Conservation (phyloP, 1,139 yeast genomes). For the Tardiomyces digboiensis region DNA sequence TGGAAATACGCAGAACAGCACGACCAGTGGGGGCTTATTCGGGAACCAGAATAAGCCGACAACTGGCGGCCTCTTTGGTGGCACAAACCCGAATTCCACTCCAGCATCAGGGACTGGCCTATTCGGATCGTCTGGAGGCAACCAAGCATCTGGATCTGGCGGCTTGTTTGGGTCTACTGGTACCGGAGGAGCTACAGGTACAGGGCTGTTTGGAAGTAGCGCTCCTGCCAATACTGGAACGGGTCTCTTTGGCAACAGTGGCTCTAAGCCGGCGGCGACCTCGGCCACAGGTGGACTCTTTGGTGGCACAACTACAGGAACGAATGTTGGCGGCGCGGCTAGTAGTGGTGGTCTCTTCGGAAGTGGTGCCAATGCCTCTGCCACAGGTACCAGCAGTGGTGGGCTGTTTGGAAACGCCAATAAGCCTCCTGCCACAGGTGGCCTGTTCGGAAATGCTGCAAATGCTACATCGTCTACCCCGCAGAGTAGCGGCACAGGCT, state of each 20-base stretch:
- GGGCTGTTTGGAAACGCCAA: slow-evolving; percentile 11
- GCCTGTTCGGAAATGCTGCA: slow-evolving; percentile 16
- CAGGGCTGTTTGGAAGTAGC: slow-evolving; percentile 14
- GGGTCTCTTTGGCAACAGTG: no score
- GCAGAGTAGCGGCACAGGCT: slow-evolving; percentile 7
- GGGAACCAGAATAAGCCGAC: slow-evolving; percentile 12
- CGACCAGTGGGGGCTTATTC: slow-evolving; percentile 12
- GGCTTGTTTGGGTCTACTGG: no score
- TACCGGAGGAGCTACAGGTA: no score
- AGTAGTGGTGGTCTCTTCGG: slow-evolving; percentile 17
- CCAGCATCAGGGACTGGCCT: no score
- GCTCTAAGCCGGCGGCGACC: no score
- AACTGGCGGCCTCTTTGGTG: slow-evolving; percentile 4
- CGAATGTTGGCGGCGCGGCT: no score
- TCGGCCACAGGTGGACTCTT: no score
- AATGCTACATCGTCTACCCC: slow-evolving; percentile 4
- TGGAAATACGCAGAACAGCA: slow-evolving; percentile 4
- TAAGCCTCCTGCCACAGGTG: slow-evolving; percentile 13
- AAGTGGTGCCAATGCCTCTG: no score
- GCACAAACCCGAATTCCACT: slow-evolving; percentile 6
- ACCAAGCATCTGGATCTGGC: no score
- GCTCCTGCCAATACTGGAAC: no score
- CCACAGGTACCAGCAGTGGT: background rate
- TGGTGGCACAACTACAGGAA: no score
- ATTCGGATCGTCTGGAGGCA: no score